phyloP scores from a whole-genome alignment of 805 yeast genomes.

The Debaryomyces castellii region DNA sequence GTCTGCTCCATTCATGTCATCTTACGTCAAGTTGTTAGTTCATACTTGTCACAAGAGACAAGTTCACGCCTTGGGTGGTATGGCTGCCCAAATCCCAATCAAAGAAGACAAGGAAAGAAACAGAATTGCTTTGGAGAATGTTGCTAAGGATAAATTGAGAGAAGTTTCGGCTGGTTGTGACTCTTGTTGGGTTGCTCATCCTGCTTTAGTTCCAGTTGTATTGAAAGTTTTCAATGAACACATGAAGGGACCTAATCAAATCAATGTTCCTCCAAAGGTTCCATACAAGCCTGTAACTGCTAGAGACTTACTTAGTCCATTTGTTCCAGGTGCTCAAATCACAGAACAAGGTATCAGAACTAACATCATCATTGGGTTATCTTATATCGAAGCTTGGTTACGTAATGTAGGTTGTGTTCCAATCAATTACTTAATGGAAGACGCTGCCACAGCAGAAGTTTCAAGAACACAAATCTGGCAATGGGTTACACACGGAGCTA shows the following conservation, averaged over 20 bases:
- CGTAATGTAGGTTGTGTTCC: conserved; percentile 85
- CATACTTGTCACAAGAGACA: conserved; percentile 74
- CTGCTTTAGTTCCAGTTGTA: conserved; percentile 74
- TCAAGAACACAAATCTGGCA: conserved; percentile 80
- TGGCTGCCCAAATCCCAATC: conserved; percentile 87
- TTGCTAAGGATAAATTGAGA: conserved; percentile 70
- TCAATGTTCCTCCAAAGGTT: conserved; percentile 48
- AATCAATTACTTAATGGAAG: conserved; percentile 83
- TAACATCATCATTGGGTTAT: conserved; percentile 72
- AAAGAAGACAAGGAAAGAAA: conserved; percentile 66
- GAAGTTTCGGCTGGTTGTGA: conserved; percentile 81
- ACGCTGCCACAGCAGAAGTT: conserved; percentile 88
- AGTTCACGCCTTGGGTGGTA: conserved; percentile 87
- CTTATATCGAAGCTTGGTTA: conserved; percentile 85
- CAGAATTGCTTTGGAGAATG: conserved; percentile 67
- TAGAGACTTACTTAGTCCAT: conserved; percentile 61
- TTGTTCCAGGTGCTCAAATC: conserved; percentile 59
- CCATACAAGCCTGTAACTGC: conserved; percentile 58
- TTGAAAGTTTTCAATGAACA: conserved; percentile 68
- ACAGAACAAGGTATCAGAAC: conserved; percentile 71
- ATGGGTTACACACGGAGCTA: conserved; percentile 75
- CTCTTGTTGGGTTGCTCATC: conserved; percentile 90
- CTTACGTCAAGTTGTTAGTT: conserved; percentile 72
- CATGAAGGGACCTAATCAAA: conserved; percentile 84
- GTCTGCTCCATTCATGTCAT: conserved; percentile 79